Conservation (phyloP, 805 yeast species). For the Teunomyces gatunensis region DNA sequence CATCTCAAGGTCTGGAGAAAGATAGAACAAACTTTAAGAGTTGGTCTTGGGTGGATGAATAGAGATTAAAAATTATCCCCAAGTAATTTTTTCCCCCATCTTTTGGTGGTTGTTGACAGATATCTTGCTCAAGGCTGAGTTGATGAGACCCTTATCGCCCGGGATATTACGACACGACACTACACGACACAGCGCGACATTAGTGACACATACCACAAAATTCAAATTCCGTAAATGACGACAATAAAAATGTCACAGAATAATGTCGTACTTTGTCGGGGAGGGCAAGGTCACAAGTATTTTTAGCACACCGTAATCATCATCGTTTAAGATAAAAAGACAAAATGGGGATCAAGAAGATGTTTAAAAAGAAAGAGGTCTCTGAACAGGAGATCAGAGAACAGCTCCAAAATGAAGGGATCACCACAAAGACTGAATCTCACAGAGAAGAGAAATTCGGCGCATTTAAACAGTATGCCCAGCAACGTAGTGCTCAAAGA, state of each 20-base stretch:
- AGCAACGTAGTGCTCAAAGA: slow-evolving; percentile 32
- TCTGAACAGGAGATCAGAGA: slow-evolving; percentile 46
- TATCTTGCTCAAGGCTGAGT: not conserved
- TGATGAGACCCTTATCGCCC: not conserved
- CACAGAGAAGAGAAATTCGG: slow-evolving; percentile 47
- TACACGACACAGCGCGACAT: not conserved
- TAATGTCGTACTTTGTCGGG: not conserved
- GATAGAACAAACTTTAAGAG: no score
- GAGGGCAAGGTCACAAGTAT: not conserved
- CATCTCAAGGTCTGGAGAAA: no score
- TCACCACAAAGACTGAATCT: slow-evolving; percentile 34
- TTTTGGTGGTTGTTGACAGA: not conserved
- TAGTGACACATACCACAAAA: not conserved
- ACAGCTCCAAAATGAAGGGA: slow-evolving; percentile 39
- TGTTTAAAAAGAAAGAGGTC: slow-evolving; percentile 50
- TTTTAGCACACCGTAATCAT: not conserved
- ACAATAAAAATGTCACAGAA: not conserved
- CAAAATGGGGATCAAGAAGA: slow-evolving; percentile 45
- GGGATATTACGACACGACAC: not conserved
- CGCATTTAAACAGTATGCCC: slow-evolving; percentile 50
- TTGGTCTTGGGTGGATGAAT: no score
- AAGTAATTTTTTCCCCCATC: no score
- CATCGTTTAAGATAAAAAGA: not conserved
- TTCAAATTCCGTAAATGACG: not conserved
- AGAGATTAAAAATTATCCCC: no score